These are phyloP conservation scores for Pythium vanterpoolii DNA, from an alignment of 352 stramenopile genomes.

Conservation along the genomic window DNA sequence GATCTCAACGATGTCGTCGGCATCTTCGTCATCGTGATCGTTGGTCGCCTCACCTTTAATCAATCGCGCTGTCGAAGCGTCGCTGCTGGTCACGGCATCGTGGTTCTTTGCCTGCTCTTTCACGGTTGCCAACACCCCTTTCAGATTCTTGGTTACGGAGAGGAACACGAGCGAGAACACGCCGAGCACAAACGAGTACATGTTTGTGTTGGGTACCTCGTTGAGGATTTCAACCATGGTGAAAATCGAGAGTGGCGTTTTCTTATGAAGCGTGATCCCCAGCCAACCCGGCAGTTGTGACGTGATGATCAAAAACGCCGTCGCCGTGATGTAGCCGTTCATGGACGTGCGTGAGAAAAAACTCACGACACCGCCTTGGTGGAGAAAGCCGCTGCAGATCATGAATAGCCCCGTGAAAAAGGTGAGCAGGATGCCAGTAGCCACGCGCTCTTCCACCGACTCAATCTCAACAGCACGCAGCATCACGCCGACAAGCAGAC, in stretches of 20 bases:
- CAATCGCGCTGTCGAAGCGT: neutral
- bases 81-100: neutral
- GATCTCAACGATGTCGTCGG: constrained; percentile 5
- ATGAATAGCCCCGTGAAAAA: constrained; percentile 63
- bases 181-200: constrained; percentile 47
- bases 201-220: constrained; percentile 47
- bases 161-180: constrained; percentile 49
- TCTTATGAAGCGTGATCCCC: constrained; percentile 41
- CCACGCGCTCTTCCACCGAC: constrained; percentile 53
- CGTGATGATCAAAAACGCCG: constrained; percentile 61
- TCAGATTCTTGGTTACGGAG: constrained; percentile 13
- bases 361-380: constrained; percentile 57
- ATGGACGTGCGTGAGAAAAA: constrained; percentile 78
- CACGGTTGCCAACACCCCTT: constrained; percentile 2
- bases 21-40: neutral
- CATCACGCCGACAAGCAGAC: constrained; percentile 57
- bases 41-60: neutral
- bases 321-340: constrained; percentile 67
- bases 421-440: constrained; percentile 65
- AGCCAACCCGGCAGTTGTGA: constrained; percentile 64
- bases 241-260: constrained; percentile 45
- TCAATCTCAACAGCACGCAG: constrained; percentile 45
- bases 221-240: constrained; percentile 50
- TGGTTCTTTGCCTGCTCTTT: neutral
- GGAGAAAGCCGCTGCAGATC: constrained; percentile 48